Evolutionary conservation across 225 moss, liverwort and hornwort genomes (phyloP).

Genomic region (Pseudoscleropodium purum): DNA sequence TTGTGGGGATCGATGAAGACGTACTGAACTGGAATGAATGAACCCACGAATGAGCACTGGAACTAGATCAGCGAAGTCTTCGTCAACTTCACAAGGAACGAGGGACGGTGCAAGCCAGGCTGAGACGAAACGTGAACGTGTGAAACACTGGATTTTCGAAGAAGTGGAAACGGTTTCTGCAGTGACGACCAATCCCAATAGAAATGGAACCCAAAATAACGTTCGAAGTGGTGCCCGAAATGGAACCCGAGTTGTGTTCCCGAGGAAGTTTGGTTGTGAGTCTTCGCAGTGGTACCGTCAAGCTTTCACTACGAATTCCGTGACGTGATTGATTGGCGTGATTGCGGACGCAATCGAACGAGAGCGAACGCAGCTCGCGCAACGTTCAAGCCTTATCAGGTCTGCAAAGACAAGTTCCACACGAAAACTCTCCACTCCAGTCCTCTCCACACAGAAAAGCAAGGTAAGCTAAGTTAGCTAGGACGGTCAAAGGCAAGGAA

Average conservation of each 20-base stretch:
- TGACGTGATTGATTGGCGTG: background rate
- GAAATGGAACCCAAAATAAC: background rate
- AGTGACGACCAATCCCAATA: background rate
- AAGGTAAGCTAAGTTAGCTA: background rate
- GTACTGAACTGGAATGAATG: background rate
- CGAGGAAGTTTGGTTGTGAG: background rate
- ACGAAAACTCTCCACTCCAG: constrained; percentile 7
- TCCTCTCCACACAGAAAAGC: background rate
- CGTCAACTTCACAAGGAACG: background rate
- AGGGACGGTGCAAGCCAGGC: background rate
- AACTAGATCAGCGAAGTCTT: background rate
- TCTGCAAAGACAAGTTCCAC: constrained; percentile 18
- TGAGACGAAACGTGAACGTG: background rate
- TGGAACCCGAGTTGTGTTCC: background rate
- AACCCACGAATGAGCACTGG: background rate
- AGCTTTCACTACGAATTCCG: background rate
- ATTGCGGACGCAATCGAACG: background rate
- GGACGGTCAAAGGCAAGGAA: constrained; percentile 22
- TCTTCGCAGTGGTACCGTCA: background rate
- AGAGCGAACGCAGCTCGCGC: background rate
- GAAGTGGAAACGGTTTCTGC: background rate
- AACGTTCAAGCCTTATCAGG: constrained; percentile 12
- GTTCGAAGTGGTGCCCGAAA: background rate
- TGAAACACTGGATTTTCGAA: background rate
- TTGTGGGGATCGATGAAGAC: background rate